Base-by-base conservation (phyloP, 805 yeast species). In the Tetrapisispora iriomotensis region DNA sequence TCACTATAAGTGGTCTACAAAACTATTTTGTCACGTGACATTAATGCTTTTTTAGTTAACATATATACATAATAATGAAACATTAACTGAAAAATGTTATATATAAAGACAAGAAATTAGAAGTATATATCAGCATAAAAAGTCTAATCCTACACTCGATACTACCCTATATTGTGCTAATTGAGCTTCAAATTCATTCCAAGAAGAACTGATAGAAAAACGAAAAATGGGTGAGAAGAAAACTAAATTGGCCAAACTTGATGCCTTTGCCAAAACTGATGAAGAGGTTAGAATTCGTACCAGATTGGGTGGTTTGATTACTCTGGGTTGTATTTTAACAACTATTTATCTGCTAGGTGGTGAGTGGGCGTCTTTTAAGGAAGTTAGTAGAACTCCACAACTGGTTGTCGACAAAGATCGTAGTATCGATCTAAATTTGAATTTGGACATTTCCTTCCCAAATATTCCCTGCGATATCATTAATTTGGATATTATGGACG, bases 261-360 rank as follows among this genome's bases (percentile, higher is more conserved):
- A 88, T 61, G 95, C 92, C 13, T 88, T 90, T 58, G 75, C 95
- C 20, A 88, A 87, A 60, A 84, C 96, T 7, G 87, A 85, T 24
- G 96, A 90, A 53, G 98, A 92, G 58, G 94, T 94, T 8, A 73
- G 84, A 36, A 75, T 92, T 43, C 77, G 82, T 46, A 92, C 98
- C 2, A 71, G 88, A 4, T 71, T 90, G 3, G 98, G 98, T 39
- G 98, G 96, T 2, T 51, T 87, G 21, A 82, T 92, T 50, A 87
- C 97, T 4, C 53, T 92, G 30, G 65, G 75, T 4, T 82, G 95
- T 54, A 53, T 77, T 2, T 37, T 76, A 9, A 67, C 82, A 3
- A 79, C 85, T 15, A 39, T 79, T 15, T 49, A 79, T 37, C 67
- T 92, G 43, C 64, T 87, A 34, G 43, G 78, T 19, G 77, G 77